Conservation (phyloP, 2,329 filamentous ascomycete species). For the Lachnum nothofagi region DNA sequence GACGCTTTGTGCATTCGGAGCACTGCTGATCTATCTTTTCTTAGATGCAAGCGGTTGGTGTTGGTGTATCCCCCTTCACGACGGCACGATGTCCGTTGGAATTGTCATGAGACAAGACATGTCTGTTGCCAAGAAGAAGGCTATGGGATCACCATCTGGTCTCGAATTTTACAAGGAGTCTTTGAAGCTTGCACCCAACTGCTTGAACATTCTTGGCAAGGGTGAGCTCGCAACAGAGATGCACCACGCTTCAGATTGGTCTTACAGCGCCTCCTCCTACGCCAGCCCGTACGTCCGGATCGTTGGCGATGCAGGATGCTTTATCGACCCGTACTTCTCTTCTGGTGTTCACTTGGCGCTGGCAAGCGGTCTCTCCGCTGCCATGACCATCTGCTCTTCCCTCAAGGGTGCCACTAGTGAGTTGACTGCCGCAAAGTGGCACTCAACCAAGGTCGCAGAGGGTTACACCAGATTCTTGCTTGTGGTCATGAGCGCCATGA, state of each 20-base stretch:
- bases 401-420: conserved; percentile 38
- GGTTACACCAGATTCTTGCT: conserved; percentile 46
- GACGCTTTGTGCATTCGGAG: too few species aligned
- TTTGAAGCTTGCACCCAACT: conserved; percentile 29
- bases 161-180: conserved; percentile 16
- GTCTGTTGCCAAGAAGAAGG: conserved; percentile 34
- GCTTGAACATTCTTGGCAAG: conserved; percentile 33
- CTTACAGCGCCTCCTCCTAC: conserved; percentile 43
- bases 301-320: conserved; percentile 37
- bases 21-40: not conserved
- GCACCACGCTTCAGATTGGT: conserved; percentile 43
- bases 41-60: conserved; percentile 44
- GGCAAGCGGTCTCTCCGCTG: conserved; percentile 40
- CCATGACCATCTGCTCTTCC: conserved; percentile 39
- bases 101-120: conserved; percentile 40
- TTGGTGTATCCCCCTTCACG: conserved; percentile 47
- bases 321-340: conserved; percentile 39
- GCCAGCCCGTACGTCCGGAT: conserved; percentile 35
- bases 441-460: conserved; percentile 41
- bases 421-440: conserved; percentile 37
- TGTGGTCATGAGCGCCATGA: conserved; percentile 35
- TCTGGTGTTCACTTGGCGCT: conserved; percentile 39
- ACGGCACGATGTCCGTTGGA: conserved; percentile 42
- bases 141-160: not conserved
- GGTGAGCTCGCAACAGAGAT: conserved; percentile 34